Conservation (phyloP, 2,329 filamentous ascomycete species). For the Fusarium lyarnte region DNA sequence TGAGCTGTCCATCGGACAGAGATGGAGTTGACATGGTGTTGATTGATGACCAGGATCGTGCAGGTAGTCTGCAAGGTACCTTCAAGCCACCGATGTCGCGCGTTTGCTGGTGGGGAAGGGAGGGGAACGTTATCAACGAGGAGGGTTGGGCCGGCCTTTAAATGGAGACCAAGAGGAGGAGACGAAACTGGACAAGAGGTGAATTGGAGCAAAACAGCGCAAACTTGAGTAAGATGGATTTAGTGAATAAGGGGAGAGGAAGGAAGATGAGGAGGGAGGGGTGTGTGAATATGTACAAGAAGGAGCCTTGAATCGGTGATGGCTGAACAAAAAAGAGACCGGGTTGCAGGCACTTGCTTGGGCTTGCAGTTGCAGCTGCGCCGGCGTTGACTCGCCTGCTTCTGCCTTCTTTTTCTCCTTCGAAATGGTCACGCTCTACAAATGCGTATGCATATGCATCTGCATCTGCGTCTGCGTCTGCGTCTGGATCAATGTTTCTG, state of each 20-base stretch:
- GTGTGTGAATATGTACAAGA: slow-evolving; percentile 28
- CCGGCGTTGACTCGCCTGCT: slow-evolving; percentile 29
- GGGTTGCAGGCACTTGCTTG: slow-evolving; percentile 11
- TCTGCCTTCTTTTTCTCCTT: slow-evolving; percentile 13
- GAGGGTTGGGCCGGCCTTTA: slow-evolving; percentile 14
- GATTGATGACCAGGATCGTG: slow-evolving; percentile 39
- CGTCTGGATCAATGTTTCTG: slow-evolving; percentile 18
- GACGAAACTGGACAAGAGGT: slow-evolving; percentile 12
- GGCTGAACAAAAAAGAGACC: slow-evolving; percentile 20
- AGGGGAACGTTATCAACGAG: not conserved
- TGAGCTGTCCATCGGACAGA: slow-evolving; percentile 43
- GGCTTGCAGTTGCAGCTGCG: slow-evolving; percentile 15
- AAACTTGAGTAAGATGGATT: slow-evolving; percentile 20
- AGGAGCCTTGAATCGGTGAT: slow-evolving; percentile 12
- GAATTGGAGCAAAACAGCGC: not conserved
- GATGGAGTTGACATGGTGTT: slow-evolving; percentile 42
- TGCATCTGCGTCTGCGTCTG: slow-evolving; percentile 21
- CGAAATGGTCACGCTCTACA: slow-evolving; percentile 3
- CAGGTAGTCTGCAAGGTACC: slow-evolving; percentile 42
- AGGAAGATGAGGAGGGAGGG: slow-evolving; percentile 14
- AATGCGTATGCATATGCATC: slow-evolving; percentile 22
- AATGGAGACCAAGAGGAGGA: slow-evolving; percentile 10
- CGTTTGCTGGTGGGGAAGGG: slow-evolving; percentile 25
- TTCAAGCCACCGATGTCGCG: slow-evolving; percentile 42
- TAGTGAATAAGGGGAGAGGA: slow-evolving; percentile 5